Conservation (phyloP, 371 early-diverging fungal genomes). For the Thermomucor indicae-seudaticae region DNA sequence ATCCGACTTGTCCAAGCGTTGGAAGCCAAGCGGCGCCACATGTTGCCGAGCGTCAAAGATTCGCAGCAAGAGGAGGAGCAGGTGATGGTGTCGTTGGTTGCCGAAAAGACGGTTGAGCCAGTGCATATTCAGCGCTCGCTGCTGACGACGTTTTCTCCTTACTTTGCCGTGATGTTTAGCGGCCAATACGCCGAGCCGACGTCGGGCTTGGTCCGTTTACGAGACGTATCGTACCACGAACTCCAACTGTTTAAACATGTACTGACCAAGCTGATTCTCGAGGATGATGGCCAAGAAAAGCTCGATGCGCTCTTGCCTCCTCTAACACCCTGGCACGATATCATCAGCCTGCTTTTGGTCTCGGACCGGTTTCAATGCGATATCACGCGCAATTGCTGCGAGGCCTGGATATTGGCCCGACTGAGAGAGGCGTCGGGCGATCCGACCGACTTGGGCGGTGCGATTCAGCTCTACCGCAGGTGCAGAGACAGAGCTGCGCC, state of each 20-base stretch:
- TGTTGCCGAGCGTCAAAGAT: background rate
- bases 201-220: slow-evolving; percentile 10
- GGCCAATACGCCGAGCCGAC: slow-evolving; percentile 16
- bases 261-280: background rate
- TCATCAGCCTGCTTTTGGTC: slow-evolving; percentile 17
- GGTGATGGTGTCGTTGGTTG: background rate
- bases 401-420: slow-evolving; percentile 20
- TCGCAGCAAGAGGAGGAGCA: background rate
- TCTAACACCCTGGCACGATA: slow-evolving; percentile 9
- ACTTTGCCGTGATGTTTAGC: slow-evolving; percentile 23
- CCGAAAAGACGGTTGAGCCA: background rate
- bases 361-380: slow-evolving; percentile 21
- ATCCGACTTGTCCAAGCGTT: background rate
- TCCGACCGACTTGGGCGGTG: slow-evolving; percentile 9
- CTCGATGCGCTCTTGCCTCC: too few species aligned
- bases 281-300: background rate
- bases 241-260: background rate
- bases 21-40: background rate
- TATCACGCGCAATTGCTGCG: slow-evolving; percentile 11
- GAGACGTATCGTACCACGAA: slow-evolving; percentile 14
- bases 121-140: background rate
- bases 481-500: slow-evolving; percentile 16
- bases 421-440: background rate
- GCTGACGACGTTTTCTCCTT: slow-evolving; percentile 5
- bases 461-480: slow-evolving; percentile 14